Percentiles rank a stretch among this genome's conserved stretches.
Conservation (phyloP, 2,329 filamentous ascomycete species). For the Colletotrichum sp. region DNA sequence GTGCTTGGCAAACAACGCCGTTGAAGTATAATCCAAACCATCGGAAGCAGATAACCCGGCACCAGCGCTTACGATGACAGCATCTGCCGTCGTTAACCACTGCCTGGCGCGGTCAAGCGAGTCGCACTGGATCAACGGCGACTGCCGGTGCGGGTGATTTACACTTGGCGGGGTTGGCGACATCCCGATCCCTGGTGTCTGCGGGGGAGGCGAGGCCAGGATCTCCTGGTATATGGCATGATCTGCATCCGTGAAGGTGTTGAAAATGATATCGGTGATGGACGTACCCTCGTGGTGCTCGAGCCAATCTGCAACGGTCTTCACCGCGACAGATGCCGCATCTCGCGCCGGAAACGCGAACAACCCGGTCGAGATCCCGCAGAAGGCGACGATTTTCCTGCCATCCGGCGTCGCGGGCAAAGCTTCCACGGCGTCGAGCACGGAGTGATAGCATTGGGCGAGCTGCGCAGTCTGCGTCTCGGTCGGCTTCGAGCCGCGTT, state of each 20-base stretch:
- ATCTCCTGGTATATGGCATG: slow-evolving; percentile 14
- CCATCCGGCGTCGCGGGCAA: slow-evolving; percentile 25
- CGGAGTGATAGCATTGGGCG: slow-evolving; percentile 32
- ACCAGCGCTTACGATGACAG: slow-evolving; percentile 34
- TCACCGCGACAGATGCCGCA: slow-evolving; percentile 32
- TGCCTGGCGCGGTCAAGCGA: slow-evolving; percentile 10
- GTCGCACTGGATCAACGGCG: not conserved
- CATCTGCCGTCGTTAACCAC: slow-evolving; percentile 29
- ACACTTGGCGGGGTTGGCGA: not conserved
- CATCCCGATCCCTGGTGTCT: not conserved
- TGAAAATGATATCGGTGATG: slow-evolving; percentile 35
- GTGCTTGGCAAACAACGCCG: slow-evolving; percentile 30
- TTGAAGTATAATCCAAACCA: slow-evolving; percentile 36
- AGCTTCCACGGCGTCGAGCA: slow-evolving; percentile 30
- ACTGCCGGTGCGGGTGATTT: not conserved
- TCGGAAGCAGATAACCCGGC: slow-evolving; percentile 38
- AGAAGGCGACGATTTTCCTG: slow-evolving; percentile 34
- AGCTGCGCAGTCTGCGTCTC: slow-evolving; percentile 25
- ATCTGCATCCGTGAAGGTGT: slow-evolving; percentile 34
- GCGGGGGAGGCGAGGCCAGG: not conserved
- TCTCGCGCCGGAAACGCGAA: slow-evolving; percentile 34
- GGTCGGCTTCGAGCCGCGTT: slow-evolving; percentile 24
- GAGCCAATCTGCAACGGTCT: slow-evolving; percentile 28
- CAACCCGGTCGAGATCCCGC: slow-evolving; percentile 38
- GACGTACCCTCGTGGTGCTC: slow-evolving; percentile 25